These are phyloP conservation scores for Rosellinia necatrix DNA, from an alignment of 2,329 filamentous ascomycete genomes.

Conservation along the genomic window DNA sequence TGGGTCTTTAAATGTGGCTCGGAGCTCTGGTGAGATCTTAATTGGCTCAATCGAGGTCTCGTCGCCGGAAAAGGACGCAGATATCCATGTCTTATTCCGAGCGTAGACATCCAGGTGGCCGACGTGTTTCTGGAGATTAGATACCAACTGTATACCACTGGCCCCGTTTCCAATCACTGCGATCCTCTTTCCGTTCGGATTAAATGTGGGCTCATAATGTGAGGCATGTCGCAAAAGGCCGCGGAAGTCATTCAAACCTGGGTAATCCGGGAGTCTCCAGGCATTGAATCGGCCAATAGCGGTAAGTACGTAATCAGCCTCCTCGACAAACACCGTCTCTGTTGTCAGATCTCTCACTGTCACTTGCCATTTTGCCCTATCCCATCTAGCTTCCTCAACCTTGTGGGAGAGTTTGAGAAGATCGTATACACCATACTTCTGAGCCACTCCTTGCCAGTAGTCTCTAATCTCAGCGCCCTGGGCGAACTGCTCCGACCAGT, in stretches of 20 bases:
- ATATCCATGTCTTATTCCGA: constrained; percentile 70
- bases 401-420: constrained; percentile 59
- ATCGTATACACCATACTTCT: constrained; percentile 67
- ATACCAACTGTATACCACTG: constrained; percentile 61
- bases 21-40: constrained; percentile 56
- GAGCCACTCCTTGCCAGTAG: constrained; percentile 67
- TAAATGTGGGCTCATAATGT: constrained; percentile 59
- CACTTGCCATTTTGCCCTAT: constrained; percentile 59
- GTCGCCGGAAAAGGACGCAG: constrained; percentile 62
- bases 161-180: constrained; percentile 69
- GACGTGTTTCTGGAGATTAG: constrained; percentile 56
- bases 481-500: constrained; percentile 72
- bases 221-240: constrained; percentile 64
- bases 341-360: constrained; percentile 48
- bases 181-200: constrained; percentile 54
- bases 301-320: constrained; percentile 65
- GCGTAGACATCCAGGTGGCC: constrained; percentile 66
- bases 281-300: constrained; percentile 70
- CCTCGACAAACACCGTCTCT: constrained; percentile 47
- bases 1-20: constrained; percentile 62
- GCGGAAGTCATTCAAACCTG: constrained; percentile 59
- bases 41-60: constrained; percentile 61
- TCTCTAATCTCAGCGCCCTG: constrained; percentile 68
- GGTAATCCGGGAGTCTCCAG: constrained; percentile 66
- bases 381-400: constrained; percentile 63